Base-by-base conservation (phyloP, 345 rosid genomes). In the Gossypium anomalum region DNA sequence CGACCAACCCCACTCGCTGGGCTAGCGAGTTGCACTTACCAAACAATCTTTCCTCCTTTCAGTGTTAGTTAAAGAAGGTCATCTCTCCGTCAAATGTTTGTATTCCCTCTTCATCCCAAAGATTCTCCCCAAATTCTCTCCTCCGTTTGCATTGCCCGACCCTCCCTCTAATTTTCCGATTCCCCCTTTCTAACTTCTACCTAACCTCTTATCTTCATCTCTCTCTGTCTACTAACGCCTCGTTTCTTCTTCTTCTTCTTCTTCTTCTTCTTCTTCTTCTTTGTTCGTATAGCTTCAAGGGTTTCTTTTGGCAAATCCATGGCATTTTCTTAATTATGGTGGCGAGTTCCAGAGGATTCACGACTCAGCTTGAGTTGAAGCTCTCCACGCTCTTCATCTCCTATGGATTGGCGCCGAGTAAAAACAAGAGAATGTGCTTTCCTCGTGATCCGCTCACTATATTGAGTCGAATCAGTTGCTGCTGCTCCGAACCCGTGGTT, bases 291-390 rank as follows among this genome's bases (percentile, higher is more conserved):
- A 52, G 17, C 20, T 17, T 8, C 74, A 71, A 80, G 82, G 80
- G 83, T 78, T 78, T 81, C 41, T 29, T 38, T 70, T 12, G 7
- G 15, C 68, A 43, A 49, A 34, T 73, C 75, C 20, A 88, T 88
- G 97, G 82, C 86, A 71, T 79, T 79, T 77, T 69, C 80, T 45
- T 89, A 61, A 89, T 75, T 73, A 88, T 91, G 95, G 83, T 87
- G 80, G 87, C 92, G 73, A 85, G 82, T 82, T 86, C 89, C 64
- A 83, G 85, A 60, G 87, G 79, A 10, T 80, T 89, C 45, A 66
- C 89, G 67, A 56, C 94, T 73, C 93, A 78, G 79, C 80, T 89
- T n/a, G 88, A 90, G 79, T 86, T 88, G 85, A 80, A 78, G 69
- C 82, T 77, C 80, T 6, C 71, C n/a, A 67, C 80, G 47, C 80